Evolutionary conservation across 305 asterid genomes (phyloP).

Genomic region (Caryopteris hybrid): DNA sequence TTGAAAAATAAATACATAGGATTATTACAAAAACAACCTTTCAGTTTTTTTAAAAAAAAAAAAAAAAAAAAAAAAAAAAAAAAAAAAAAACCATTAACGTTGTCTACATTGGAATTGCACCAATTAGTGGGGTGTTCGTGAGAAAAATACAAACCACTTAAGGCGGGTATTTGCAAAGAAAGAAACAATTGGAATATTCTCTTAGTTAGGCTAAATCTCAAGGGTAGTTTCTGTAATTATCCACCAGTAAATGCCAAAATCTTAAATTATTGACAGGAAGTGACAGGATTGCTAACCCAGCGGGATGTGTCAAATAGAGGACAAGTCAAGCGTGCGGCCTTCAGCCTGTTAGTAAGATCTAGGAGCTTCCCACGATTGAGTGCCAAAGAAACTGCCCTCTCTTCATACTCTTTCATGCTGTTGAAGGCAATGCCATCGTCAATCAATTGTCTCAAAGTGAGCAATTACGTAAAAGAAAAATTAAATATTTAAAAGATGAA

Average conservation of each 20-base stretch:
- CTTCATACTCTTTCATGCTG: slow-evolving; percentile 96
- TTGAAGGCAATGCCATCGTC: background rate
- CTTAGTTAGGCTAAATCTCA: background rate
- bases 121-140: no score
- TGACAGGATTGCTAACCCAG: slow-evolving; percentile 55
- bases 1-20: background rate
- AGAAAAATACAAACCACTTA: no score
- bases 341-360: slow-evolving; percentile 75
- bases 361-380: slow-evolving; percentile 69
- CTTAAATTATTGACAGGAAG: background rate
- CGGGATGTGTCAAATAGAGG: slow-evolving; percentile 90
- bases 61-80: no score
- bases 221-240: no score
- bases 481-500: background rate
- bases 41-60: no score
- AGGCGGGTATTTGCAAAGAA: no score
- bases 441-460: background rate
- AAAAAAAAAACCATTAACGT: no score
- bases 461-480: background rate
- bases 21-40: no score
- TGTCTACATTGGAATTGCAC: no score
- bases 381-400: slow-evolving; percentile 83
- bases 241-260: background rate
- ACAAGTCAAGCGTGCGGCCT: slow-evolving; percentile 72
- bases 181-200: no score